Conservation (phyloP, 306 rosid genomes). For the Castanea crenata region DNA sequence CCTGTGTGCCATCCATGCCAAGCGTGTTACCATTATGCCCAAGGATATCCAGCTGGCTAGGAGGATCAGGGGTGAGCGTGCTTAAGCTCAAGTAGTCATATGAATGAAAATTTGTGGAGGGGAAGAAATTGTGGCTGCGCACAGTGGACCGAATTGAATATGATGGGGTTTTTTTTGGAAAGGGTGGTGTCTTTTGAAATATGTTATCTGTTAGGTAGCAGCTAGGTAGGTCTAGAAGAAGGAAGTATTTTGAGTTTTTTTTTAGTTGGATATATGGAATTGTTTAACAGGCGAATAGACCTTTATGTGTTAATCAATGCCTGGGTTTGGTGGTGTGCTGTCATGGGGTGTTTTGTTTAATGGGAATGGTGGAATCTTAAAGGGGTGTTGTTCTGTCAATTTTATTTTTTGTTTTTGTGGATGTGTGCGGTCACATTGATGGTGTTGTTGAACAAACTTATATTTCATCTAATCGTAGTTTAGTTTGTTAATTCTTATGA, state of each 20-base stretch:
- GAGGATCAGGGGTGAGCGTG: slow-evolving; percentile 91
- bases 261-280: slow-evolving; percentile 13
- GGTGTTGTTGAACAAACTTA: slow-evolving; percentile 34
- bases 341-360: background rate
- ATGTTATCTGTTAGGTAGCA: background rate
- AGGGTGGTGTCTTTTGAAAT: slow-evolving; percentile 3
- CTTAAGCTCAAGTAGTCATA: slow-evolving; percentile 26
- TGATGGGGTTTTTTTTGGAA: background rate
- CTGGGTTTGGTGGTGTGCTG: slow-evolving; percentile 16
- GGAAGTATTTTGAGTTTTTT: background rate
- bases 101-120: background rate
- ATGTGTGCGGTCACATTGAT: slow-evolving; percentile 47
- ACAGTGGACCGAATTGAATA: slow-evolving; percentile 11
- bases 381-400: background rate
- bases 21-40: slow-evolving; percentile 94
- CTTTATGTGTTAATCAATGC: background rate
- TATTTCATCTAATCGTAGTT: slow-evolving; percentile 47
- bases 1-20: slow-evolving; percentile 88
- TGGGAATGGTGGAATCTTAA: slow-evolving; percentile 18
- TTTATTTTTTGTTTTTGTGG: slow-evolving; percentile 5
- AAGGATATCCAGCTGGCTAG: slow-evolving; percentile 93
- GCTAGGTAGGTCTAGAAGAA: slow-evolving; percentile 5
- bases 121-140: slow-evolving; percentile 45
- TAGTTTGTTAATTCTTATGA: slow-evolving; percentile 1
- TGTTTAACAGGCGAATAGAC: slow-evolving; percentile 12